A percentile compares a stretch with the other conserved stretches of the same genome.
Evolutionary conservation across 805 yeast genomes (phyloP).

Genomic region (Isabelozyma heimii): DNA sequence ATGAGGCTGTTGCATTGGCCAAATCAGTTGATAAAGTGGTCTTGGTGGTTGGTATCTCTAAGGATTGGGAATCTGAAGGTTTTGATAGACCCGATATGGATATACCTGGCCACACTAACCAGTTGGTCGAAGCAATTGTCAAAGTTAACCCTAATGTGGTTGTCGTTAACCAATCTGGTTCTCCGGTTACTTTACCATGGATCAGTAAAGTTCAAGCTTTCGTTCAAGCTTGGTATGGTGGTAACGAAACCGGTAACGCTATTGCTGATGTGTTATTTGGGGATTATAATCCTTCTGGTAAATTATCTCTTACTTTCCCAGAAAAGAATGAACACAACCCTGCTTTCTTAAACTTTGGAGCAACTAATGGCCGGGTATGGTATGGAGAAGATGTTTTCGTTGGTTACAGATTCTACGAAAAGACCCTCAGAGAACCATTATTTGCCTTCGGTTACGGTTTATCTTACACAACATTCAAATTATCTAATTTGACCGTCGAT

Average conservation of each 20-base stretch:
- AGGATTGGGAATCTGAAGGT: conserved; percentile 62
- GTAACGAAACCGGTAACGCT: conserved; percentile 55
- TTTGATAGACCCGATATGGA: conserved; percentile 51
- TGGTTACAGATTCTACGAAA: conserved; percentile 63
- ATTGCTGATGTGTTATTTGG: conserved; percentile 62
- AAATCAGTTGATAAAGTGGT: conserved; percentile 51
- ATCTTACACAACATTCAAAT: conserved; percentile 53
- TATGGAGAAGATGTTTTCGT: conserved; percentile 68
- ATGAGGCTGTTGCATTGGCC: conserved; percentile 48
- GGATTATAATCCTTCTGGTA: conserved; percentile 60
- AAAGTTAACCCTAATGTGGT: conserved; percentile 49
- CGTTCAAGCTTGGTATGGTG: conserved; percentile 57
- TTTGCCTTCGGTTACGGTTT: conserved; percentile 66
- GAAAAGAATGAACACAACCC: conserved; percentile 52
- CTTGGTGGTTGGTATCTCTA: conserved; percentile 48
- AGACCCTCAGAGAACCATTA: conserved; percentile 42
- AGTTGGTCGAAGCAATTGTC: conserved; percentile 43
- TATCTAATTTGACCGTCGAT: conserved; percentile 33
- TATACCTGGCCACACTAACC: conserved; percentile 47
- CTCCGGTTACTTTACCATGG: conserved; percentile 64
- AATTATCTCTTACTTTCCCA: conserved; percentile 57
- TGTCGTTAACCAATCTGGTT: conserved; percentile 58
- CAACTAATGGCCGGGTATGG: conserved; percentile 51
- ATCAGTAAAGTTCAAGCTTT: conserved; percentile 35
- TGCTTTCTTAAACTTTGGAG: conserved; percentile 48